Evolutionary conservation across 192 early-diverging fungal species (phyloP).

Genomic region (Gigaspora rosea): DNA sequence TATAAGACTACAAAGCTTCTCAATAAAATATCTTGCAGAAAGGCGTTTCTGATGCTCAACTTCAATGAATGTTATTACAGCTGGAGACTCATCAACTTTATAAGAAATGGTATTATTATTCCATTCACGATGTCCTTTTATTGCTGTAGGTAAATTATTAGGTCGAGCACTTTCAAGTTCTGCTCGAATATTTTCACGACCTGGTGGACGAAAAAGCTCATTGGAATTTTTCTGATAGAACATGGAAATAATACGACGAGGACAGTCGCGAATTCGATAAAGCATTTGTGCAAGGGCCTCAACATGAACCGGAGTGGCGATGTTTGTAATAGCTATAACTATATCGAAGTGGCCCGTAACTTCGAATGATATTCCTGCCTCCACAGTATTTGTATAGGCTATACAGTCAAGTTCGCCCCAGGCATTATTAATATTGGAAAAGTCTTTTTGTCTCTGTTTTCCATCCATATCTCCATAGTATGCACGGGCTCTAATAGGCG

Average conservation of each 20-base stretch:
- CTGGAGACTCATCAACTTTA: conserved; percentile 19
- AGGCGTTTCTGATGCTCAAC: conserved; percentile 23
- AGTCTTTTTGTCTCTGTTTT: conserved; percentile 19
- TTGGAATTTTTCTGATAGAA: conserved; percentile 8
- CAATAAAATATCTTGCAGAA: conserved; percentile 1
- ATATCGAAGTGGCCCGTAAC: not conserved
- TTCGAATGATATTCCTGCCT: not conserved
- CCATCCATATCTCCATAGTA: conserved; percentile 23
- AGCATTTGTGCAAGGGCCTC: conserved; percentile 2
- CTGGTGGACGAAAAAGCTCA: conserved; percentile 9
- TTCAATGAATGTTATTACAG: conserved; percentile 5
- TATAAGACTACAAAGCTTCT: conserved; percentile 13
- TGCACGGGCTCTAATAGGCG: not conserved
- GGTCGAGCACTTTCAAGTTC: conserved; percentile 4
- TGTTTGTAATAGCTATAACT: conserved; percentile 18
- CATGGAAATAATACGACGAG: not conserved
- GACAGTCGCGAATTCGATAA: conserved; percentile 1
- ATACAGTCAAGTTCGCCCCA: not conserved
- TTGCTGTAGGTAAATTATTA: conserved; percentile 17
- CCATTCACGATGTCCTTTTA: not conserved
- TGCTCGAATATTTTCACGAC: conserved; percentile 1
- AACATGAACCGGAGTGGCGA: not conserved
- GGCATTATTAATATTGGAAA: conserved; percentile 13
- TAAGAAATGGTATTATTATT: conserved; percentile 16
- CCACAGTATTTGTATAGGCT: conserved; percentile 9